These are phyloP conservation scores for Acanthamoeba culbertsoni DNA, from an alignment of 208 protist genomes.

Conservation along the genomic window DNA sequence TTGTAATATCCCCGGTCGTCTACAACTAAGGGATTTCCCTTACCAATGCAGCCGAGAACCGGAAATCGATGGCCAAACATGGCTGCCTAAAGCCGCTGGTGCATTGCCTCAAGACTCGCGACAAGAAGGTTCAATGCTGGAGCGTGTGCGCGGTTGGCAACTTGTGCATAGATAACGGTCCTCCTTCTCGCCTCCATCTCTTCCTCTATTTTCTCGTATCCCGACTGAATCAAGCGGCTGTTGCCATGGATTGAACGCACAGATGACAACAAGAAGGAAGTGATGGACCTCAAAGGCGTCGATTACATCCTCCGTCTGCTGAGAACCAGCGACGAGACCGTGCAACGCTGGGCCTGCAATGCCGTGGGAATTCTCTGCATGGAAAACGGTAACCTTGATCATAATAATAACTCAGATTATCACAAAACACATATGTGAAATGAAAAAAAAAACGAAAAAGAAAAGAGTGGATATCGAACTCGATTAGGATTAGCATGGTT, in stretches of 20 bases:
- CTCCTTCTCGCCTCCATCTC: neutral
- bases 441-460: too few relatives aligned
- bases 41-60: neutral
- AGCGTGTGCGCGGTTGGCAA: slow-evolving; percentile 21
- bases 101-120: neutral
- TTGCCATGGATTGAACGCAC: neutral
- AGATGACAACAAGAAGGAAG: slow-evolving; percentile 15
- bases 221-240: neutral
- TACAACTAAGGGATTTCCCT: too few relatives aligned
- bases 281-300: neutral
- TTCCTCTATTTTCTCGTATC: neutral
- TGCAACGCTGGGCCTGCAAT: neutral
- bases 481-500: too few relatives aligned
- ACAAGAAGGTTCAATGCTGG: slow-evolving; percentile 43
- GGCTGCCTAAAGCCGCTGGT: neutral
- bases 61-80: neutral
- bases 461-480: too few relatives aligned
- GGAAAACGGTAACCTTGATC: neutral
- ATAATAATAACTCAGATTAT: neutral
- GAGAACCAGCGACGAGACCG: neutral
- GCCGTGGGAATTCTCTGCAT: slow-evolving; percentile 3
- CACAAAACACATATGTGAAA: too few relatives aligned
- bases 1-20: neutral
- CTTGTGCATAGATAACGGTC: slow-evolving; percentile 11
- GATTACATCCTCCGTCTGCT: neutral